Evolutionary conservation across 2,329 filamentous ascomycete species (phyloP).

Genomic region (Pseudovirgaria hyperparasitica): DNA sequence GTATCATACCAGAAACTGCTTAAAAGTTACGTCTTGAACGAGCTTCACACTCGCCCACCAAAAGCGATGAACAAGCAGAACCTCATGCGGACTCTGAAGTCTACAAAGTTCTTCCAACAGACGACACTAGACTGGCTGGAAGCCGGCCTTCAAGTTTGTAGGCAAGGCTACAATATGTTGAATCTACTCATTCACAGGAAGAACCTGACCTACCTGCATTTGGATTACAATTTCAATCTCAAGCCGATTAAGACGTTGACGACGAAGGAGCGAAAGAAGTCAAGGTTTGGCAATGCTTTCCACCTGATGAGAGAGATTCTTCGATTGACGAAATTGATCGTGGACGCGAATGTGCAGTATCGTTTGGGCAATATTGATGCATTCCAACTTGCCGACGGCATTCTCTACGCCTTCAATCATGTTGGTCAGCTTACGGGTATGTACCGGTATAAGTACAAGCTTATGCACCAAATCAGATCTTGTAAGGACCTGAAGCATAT

Average conservation of each 20-base stretch:
- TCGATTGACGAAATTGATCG: constrained; percentile 89
- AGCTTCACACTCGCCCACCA: constrained; percentile 88
- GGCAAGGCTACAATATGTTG: constrained; percentile 98
- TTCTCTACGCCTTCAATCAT: constrained; percentile 98
- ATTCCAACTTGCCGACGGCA: constrained; percentile 95
- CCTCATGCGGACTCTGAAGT: constrained; percentile 75
- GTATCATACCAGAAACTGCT: constrained; percentile 97
- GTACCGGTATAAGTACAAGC: constrained; percentile 99
- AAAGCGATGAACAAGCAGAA: constrained; percentile 96
- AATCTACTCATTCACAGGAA: constrained; percentile 96
- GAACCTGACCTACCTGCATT: constrained; percentile 93
- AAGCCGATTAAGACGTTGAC: constrained; percentile 98
- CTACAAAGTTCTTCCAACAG: constrained; percentile 99
- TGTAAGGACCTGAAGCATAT: constrained; percentile 99
- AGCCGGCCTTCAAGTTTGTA: constrained; percentile 92
- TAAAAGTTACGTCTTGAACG: constrained; percentile 92
- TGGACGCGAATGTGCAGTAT: constrained; percentile 97
- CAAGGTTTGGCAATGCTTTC: constrained; percentile 96
- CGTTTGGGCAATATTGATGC: constrained; percentile 95
- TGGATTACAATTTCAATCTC: constrained; percentile 98
- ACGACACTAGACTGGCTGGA: constrained; percentile 99
- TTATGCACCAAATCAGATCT: constrained; percentile 98
- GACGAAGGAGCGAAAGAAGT: constrained; percentile 98
- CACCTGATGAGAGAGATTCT: constrained; percentile 98
- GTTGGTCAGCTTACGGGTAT: constrained; percentile 97